Base-by-base conservation (phyloP, 805 yeast genomes). In the Starmerella scarabaei region DNA sequence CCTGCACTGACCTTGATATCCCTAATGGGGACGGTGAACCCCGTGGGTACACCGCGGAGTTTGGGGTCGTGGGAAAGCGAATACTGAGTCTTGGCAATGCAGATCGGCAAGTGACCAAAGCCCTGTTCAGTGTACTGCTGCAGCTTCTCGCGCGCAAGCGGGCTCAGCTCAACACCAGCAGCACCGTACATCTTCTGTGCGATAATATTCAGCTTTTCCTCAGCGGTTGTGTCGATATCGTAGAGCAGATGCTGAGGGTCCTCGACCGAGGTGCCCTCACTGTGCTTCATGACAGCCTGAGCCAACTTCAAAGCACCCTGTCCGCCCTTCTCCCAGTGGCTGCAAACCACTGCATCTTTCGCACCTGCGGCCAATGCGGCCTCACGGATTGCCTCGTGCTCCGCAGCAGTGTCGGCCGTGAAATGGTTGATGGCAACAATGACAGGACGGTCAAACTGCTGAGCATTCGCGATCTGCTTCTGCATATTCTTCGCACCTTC, bases 81-180 rank as follows among this genome's bases (percentile, higher is more conserved):
- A 68, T 88, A 88, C 63, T 88, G 98, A 2, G 98, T 88, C 70
- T 88, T 88, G 43, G 98, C 98, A 56, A 88, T 81, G 65, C 98
- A 88, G 53, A 88, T 78, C 42, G 97, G 98, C 58, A 88, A 67
- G 57, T 84, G 75, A 48, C 78, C 85, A 61, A 80, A 88, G 2
- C 96, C 96, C 67, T 85, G 95, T 37, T 68, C 62, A 27, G 84
- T 77, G 66, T 84, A 86, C 42, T 75, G 71, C 47, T 77, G 84
- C 50, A 88, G 77, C 64, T 85, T 85, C 55, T 72, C 66, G 51
- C 73, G 72, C 31, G 97, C 97, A 49, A 75, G 72, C 21, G 83
- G 88, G 33, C 79, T 70, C 44, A 85, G 74, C 62, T 83, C 94
- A 50, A 88, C 75, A 37, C 72, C 75, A 17, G 74, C 72, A 35